Percentiles rank a stretch among this genome's conserved stretches.
phyloP scores from a whole-genome alignment of 768 basidiomycete species.

The Lentinula aciculospora region DNA sequence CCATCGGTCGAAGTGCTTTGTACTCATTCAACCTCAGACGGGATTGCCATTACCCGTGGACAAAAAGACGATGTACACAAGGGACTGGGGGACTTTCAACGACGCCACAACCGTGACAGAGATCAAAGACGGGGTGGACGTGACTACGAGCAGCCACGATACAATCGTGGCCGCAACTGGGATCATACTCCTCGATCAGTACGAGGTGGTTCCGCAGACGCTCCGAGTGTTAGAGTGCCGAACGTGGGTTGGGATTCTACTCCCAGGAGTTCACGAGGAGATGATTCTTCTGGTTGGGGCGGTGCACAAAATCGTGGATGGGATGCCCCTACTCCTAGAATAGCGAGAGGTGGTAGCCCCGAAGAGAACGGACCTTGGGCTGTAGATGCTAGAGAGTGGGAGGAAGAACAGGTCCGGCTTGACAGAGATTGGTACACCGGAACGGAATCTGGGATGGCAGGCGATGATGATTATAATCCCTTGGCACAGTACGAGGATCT shows the following conservation, averaged over 20 bases:
- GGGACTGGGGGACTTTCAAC: constrained; percentile 90
- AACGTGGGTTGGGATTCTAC: constrained; percentile 96
- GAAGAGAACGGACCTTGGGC: constrained; percentile 60
- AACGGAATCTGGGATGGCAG: constrained; percentile 83
- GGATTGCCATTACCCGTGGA: constrained; percentile 59
- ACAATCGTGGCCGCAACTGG: constrained; percentile 31
- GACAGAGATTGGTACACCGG: constrained; percentile 97
- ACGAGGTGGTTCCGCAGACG: constrained; percentile 48
- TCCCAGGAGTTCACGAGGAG: constrained; percentile 52
- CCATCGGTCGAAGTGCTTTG: neutral
- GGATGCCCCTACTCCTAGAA: constrained; percentile 83
- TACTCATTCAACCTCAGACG: constrained; percentile 41
- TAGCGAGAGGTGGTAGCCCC: constrained; percentile 59
- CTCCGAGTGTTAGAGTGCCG: constrained; percentile 83
- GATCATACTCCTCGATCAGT: constrained; percentile 59
- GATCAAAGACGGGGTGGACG: constrained; percentile 45
- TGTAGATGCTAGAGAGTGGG: constrained; percentile 87
- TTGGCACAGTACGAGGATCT: constrained; percentile 92
- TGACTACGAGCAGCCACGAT: constrained; percentile 21
- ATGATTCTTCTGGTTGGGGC: constrained; percentile 64
- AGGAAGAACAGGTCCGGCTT: constrained; percentile 87
- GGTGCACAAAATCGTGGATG: constrained; percentile 50
- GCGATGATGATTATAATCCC: constrained; percentile 90
- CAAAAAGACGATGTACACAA: constrained; percentile 52
- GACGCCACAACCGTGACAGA: constrained; percentile 78